These are phyloP conservation scores for Colletotrichum shisoi DNA, from an alignment of 2,329 filamentous ascomycete genomes.

Conservation along the genomic window DNA sequence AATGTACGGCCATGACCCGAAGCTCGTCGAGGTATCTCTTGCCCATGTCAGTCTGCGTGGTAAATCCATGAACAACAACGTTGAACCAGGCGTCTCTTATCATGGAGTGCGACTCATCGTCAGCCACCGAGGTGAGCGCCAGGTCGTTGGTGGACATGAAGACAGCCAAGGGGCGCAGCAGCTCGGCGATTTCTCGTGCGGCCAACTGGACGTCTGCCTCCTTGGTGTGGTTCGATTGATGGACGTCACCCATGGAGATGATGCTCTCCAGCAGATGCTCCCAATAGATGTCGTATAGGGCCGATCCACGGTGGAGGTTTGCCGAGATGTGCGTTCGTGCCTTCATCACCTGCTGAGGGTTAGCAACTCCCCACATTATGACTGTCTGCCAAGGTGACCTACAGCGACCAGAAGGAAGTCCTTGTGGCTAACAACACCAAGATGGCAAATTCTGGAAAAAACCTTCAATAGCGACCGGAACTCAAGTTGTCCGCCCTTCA, in stretches of 20 bases:
- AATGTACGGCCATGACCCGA: slow-evolving; percentile 83
- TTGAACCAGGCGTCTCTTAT: slow-evolving; percentile 98
- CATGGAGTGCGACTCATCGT: slow-evolving; percentile 75
- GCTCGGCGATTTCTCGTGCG: slow-evolving; percentile 84
- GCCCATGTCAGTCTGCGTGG: slow-evolving; percentile 74
- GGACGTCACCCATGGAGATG: slow-evolving; percentile 87
- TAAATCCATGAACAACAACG: slow-evolving; percentile 92
- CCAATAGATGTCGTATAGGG: slow-evolving; percentile 83
- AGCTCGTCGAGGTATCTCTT: slow-evolving; percentile 79
- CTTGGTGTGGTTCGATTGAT: slow-evolving; percentile 75
- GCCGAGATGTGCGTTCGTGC: slow-evolving; percentile 81
- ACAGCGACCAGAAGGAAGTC: slow-evolving; percentile 74
- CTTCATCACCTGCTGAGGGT: slow-evolving; percentile 66
- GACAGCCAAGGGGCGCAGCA: slow-evolving; percentile 85
- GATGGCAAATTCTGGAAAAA: slow-evolving; percentile 76
- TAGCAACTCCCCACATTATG: background rate
- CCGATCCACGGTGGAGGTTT: slow-evolving; percentile 72
- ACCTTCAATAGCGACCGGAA: slow-evolving; percentile 87
- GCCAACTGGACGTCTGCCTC: slow-evolving; percentile 83
- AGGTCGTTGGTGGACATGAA: slow-evolving; percentile 75
- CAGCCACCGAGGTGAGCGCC: slow-evolving; percentile 56
- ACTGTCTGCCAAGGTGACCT: slow-evolving; percentile 48
- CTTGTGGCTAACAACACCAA: slow-evolving; percentile 75
- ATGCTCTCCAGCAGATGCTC: slow-evolving; percentile 84
- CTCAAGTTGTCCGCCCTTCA: slow-evolving; percentile 80